phyloP scores from a whole-genome alignment of 1,139 yeast genomes.

The Candida pseudoviswanathii region DNA sequence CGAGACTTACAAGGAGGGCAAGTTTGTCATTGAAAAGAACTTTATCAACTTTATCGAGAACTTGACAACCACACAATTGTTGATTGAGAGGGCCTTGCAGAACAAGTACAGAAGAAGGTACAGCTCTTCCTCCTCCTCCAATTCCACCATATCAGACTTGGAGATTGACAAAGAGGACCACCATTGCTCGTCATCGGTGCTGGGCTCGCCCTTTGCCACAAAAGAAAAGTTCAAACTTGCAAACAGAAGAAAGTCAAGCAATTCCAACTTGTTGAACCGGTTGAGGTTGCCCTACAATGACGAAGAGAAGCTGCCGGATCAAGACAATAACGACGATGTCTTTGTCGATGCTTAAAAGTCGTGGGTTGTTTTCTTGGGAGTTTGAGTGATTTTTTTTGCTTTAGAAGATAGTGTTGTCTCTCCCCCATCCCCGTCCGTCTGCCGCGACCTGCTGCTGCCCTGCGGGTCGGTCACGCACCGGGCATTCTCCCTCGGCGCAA shows the following conservation, averaged over 20 bases:
- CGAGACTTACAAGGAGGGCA: conserved; percentile 77
- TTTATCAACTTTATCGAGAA: conserved; percentile 25
- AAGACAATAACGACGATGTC: conserved; percentile 30
- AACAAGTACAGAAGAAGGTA: conserved; percentile 30
- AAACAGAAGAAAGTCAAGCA: conserved; percentile 9
- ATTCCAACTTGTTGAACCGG: conserved; percentile 15
- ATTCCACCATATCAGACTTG: conserved; percentile 4
- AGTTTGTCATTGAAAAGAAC: conserved; percentile 66
- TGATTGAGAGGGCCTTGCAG: conserved; percentile 32
- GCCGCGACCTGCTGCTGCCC: background rate
- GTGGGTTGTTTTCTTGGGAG: background rate
- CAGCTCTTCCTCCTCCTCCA: conserved; percentile 17
- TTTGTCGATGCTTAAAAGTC: conserved; percentile 29
- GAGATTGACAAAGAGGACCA: conserved; percentile 3
- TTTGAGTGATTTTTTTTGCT: background rate
- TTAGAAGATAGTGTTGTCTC: too few relatives aligned
- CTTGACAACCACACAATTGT: conserved; percentile 27
- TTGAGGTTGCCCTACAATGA: conserved; percentile 17
- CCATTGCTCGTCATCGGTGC: background rate
- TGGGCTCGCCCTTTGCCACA: background rate
- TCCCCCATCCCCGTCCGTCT: too few relatives aligned
- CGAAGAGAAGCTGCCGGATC: conserved; percentile 10
- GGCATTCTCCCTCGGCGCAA: background rate
- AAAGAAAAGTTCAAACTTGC: conserved; percentile 5
- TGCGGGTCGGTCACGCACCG: too few relatives aligned